A percentile compares a stretch with the other conserved stretches of the same genome.
Evolutionary conservation across 129 eudicot genomes (phyloP).

Genomic region (carrot (Daucus carota)): DH1_v3.0 NC_030385.2:10459501-10460000

Average conservation of each 20-base stretch:
- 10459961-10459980: neutral
- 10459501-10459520: constrained; percentile 10
- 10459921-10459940: constrained; percentile 27
- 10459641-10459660: constrained; percentile 3
- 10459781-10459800: constrained; percentile 28
- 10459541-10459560: constrained; percentile 5
- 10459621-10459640: constrained; percentile 8
- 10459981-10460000: neutral
- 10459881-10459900: constrained; percentile 1
- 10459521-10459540: constrained; percentile 9
- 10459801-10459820: constrained; percentile 37
- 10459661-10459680: constrained; percentile 28
- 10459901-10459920: neutral
- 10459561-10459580: constrained; percentile 2
- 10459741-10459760: constrained; percentile 29
- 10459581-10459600: constrained; percentile 8
- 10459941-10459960: constrained; percentile 15
- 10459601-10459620: constrained; percentile 5
- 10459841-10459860: constrained; percentile 35
- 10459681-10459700: constrained; percentile 30
- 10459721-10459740: constrained; percentile 18
- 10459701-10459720: constrained; percentile 15
- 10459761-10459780: constrained; percentile 21
- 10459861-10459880: constrained; percentile 25
- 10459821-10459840: constrained; percentile 34